A percentile compares a stretch with the other conserved stretches of the same genome.
These are phyloP conservation scores for Myriangium duriaei DNA, from an alignment of 2,329 filamentous ascomycete species.

Conservation along the genomic window DNA sequence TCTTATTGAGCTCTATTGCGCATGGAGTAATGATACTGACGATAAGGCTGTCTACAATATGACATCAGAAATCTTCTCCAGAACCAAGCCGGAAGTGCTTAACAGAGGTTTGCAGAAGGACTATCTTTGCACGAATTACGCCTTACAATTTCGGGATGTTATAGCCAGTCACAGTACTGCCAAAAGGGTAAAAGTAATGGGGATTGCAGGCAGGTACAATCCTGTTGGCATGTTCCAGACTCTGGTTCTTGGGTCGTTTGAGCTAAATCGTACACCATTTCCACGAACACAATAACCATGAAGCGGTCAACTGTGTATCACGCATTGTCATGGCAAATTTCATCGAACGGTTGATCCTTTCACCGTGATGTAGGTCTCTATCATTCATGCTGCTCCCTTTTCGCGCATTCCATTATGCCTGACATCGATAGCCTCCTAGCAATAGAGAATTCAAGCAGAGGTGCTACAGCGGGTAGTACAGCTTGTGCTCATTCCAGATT, in stretches of 20 bases:
- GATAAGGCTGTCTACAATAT: conserved; percentile 13
- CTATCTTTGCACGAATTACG: conserved; percentile 16
- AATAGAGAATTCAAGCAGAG: no score
- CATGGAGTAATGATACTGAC: conserved; percentile 14
- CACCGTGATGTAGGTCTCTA: no score
- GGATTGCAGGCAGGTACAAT: conserved; percentile 13
- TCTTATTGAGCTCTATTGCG: conserved; percentile 3
- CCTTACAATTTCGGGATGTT: conserved; percentile 14
- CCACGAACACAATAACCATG: neutral
- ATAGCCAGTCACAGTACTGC: conserved; percentile 14
- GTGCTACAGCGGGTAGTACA: no score
- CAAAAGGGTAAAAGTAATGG: conserved; percentile 12
- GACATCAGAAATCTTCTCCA: conserved; percentile 11
- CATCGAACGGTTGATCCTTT: no score
- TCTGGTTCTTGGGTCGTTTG: conserved; percentile 15
- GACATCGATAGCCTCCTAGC: no score
- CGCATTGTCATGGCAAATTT: no score
- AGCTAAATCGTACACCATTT: conserved; percentile 10
- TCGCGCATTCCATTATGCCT: no score
- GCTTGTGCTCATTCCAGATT: no score
- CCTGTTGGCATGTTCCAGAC: conserved; percentile 15
- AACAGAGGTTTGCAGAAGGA: conserved; percentile 7
- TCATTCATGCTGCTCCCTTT: no score
- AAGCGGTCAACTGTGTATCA: no score
- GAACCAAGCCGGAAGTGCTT: conserved; percentile 2